phyloP scores from a whole-genome alignment of 1,284 basidiomycete genomes.

The Pseudozyma flocculosa region DNA sequence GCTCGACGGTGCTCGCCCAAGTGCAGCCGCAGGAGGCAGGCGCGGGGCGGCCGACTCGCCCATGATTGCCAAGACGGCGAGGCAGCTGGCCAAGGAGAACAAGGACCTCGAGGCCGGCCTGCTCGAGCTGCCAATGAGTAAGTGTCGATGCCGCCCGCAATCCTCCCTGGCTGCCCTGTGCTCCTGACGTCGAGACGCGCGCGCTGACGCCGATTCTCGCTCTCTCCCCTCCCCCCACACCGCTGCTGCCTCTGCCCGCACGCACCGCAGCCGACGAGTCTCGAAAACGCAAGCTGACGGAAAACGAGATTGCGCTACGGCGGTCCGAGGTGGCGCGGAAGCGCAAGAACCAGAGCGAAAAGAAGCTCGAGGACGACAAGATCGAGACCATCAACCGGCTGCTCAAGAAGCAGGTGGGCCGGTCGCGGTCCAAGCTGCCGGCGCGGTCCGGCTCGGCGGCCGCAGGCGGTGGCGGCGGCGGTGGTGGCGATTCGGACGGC shows the following conservation, averaged over 20 bases:
- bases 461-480: slow-evolving; percentile 19
- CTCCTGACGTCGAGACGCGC: not conserved
- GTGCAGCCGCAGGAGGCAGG: too few relatives aligned
- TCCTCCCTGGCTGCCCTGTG: not conserved
- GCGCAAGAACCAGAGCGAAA: slow-evolving; percentile 79
- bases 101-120: slow-evolving; percentile 32
- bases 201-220: not conserved
- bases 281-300: slow-evolving; percentile 69
- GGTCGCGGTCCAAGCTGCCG: slow-evolving; percentile 39
- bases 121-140: slow-evolving; percentile 46
- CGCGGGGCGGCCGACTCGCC: slow-evolving; percentile 1
- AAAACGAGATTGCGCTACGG: slow-evolving; percentile 75
- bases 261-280: slow-evolving; percentile 5
- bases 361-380: slow-evolving; percentile 90
- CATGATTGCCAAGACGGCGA: slow-evolving; percentile 46
- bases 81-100: slow-evolving; percentile 46
- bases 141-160: slow-evolving; percentile 1
- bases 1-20: too few relatives aligned
- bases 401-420: slow-evolving; percentile 68
- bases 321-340: slow-evolving; percentile 83
- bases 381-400: slow-evolving; percentile 83
- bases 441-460: slow-evolving; percentile 14
- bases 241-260: not conserved
- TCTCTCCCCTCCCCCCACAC: not conserved
- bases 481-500: slow-evolving; percentile 11